phyloP scores from a whole-genome alignment of 495 filamentous ascomycete genomes.

The Xylaria acuta region DNA sequence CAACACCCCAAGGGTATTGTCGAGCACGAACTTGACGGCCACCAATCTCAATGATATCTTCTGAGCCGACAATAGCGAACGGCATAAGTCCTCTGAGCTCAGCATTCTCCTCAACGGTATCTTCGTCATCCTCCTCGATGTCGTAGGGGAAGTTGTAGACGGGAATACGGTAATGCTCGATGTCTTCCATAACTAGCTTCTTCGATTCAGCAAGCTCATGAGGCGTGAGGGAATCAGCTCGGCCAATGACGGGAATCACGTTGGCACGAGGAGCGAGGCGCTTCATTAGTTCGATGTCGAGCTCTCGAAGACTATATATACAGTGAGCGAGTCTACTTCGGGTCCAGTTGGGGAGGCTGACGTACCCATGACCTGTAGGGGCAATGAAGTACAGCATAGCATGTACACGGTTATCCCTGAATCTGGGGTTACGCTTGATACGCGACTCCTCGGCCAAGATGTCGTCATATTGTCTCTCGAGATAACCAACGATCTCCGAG shows the following conservation, averaged over 20 bases:
- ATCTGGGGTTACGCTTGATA: slow-evolving; percentile 99
- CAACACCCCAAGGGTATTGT: slow-evolving; percentile 98
- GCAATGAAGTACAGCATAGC: slow-evolving; percentile 99
- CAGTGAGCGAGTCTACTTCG: slow-evolving; percentile 32
- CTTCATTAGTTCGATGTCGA: slow-evolving; percentile 99
- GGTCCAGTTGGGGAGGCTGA: not conserved
- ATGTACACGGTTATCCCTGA: slow-evolving; percentile 98
- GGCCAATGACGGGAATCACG: slow-evolving; percentile 98
- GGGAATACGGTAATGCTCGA: slow-evolving; percentile 98
- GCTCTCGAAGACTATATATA: slow-evolving; percentile 80
- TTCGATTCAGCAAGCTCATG: slow-evolving; percentile 97
- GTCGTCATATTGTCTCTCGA: slow-evolving; percentile 98
- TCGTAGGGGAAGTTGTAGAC: slow-evolving; percentile 99
- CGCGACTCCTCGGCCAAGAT: slow-evolving; percentile 98
- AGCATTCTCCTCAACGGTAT: slow-evolving; percentile 98
- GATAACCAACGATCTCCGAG: slow-evolving; percentile 93
- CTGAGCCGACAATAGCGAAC: slow-evolving; percentile 96
- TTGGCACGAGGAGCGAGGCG: slow-evolving; percentile 97
- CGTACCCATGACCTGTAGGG: slow-evolving; percentile 92
- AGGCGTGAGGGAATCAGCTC: slow-evolving; percentile 96
- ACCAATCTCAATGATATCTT: slow-evolving; percentile 92
- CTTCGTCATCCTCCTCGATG: slow-evolving; percentile 98
- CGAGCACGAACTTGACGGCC: slow-evolving; percentile 89
- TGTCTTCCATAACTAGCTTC: slow-evolving; percentile 99
- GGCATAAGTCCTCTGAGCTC: slow-evolving; percentile 97